phyloP scores from a whole-genome alignment of 1,284 basidiomycete species.

The Cystobasidium pallidum region DNA sequence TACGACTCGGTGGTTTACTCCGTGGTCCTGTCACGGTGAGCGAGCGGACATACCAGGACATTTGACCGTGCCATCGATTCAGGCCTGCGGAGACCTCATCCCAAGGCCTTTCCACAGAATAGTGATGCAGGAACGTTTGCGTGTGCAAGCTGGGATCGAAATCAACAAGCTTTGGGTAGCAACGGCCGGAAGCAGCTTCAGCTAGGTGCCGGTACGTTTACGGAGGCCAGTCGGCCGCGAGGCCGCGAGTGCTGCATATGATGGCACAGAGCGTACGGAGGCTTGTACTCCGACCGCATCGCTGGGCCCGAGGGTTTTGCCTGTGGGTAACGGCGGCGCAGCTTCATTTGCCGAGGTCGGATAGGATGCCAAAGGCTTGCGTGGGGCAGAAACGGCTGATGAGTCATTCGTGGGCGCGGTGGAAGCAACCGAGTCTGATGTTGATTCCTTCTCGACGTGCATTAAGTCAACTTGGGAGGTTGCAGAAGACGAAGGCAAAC shows the following conservation, averaged over 20 bases:
- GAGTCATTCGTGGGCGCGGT: slow-evolving; percentile 1
- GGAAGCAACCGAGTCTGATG: not conserved
- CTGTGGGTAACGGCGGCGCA: not conserved
- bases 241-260: slow-evolving; percentile 10
- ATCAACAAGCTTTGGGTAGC: too few relatives aligned
- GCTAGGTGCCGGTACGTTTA: not conserved
- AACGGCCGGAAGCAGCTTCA: not conserved
- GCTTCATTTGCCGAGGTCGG: not conserved
- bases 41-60: too few relatives aligned
- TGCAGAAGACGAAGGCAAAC: slow-evolving; percentile 4
- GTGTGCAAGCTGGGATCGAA: too few relatives aligned
- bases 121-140: too few relatives aligned
- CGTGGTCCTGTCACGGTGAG: too few relatives aligned
- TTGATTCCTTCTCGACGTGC: not conserved
- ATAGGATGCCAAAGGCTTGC: not conserved
- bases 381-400: slow-evolving; percentile 4
- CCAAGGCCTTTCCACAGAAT: too few relatives aligned
- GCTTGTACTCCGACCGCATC: not conserved
- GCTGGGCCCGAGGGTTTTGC: not conserved
- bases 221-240: not conserved
- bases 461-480: not conserved
- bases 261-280: not conserved
- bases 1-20: too few relatives aligned
- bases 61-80: too few relatives aligned
- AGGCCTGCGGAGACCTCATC: too few relatives aligned